phyloP scores from a whole-genome alignment of 164 flowering plant genomes.

The Aristolochia contorta region DNA sequence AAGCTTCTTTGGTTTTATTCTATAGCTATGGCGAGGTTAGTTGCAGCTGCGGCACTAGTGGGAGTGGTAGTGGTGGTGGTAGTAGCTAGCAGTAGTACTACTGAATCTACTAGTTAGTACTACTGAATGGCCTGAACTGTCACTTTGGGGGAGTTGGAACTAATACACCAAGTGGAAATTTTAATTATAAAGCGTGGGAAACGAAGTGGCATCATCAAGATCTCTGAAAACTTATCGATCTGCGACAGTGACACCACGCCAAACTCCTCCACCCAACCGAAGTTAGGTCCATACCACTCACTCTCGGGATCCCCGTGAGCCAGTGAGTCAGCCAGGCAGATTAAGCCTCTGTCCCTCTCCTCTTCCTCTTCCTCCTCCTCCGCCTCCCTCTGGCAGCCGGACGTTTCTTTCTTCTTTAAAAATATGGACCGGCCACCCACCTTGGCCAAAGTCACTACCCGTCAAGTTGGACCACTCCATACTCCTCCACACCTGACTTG shows the following conservation, averaged over 20 bases:
- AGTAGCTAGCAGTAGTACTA: no score
- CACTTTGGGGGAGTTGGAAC: not conserved
- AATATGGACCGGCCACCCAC: not conserved
- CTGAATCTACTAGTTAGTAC: no score
- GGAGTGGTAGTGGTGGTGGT: no score
- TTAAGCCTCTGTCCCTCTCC: no score
- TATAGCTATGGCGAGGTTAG: not conserved
- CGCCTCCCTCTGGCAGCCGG: not conserved
- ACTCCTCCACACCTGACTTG: no score
- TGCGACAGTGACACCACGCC: conserved; percentile 3
- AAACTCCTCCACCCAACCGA: not conserved
- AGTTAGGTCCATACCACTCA: not conserved
- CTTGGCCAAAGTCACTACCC: not conserved
- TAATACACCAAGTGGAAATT: not conserved
- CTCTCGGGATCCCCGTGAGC: not conserved
- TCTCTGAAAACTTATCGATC: not conserved
- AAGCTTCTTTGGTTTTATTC: not conserved
- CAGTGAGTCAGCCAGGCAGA: no score
- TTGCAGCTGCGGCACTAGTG: not conserved
- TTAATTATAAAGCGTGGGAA: not conserved
- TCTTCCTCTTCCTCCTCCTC: no score
- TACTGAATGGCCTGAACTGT: not conserved
- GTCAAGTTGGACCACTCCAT: not conserved
- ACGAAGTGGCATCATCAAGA: no score
- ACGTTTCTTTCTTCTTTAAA: not conserved